Conservation (phyloP, 2,329 filamentous ascomycete genomes). For the Colletotrichum sp. region DNA sequence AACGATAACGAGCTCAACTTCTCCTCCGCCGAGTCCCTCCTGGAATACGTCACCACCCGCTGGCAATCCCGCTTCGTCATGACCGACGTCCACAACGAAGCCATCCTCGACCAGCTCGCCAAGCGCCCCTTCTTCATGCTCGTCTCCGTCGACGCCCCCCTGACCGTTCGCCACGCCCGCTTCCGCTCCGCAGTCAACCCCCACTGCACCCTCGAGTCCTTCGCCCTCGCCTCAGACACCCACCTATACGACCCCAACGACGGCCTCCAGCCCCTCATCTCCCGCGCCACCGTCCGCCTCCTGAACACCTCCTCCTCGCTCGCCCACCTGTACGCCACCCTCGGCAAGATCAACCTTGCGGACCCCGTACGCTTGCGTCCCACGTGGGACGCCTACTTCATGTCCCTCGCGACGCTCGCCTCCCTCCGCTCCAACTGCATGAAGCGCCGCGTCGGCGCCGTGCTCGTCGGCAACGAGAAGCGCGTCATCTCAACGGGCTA, state of each 20-base stretch:
- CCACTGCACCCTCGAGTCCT: slow-evolving; percentile 54
- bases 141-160: slow-evolving; percentile 88
- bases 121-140: slow-evolving; percentile 92
- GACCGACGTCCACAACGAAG: slow-evolving; percentile 78
- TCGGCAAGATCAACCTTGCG: slow-evolving; percentile 77
- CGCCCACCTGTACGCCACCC: slow-evolving; percentile 72
- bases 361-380: slow-evolving; percentile 83
- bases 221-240: slow-evolving; percentile 66
- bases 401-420: slow-evolving; percentile 92
- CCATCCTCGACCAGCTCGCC: slow-evolving; percentile 74
- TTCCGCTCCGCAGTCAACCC: slow-evolving; percentile 58
- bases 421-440: slow-evolving; percentile 95
- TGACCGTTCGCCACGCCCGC: slow-evolving; percentile 82
- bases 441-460: slow-evolving; percentile 95
- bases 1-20: slow-evolving; percentile 49
- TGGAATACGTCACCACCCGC: slow-evolving; percentile 84
- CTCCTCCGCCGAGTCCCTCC: slow-evolving; percentile 66
- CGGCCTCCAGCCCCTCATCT: slow-evolving; percentile 78
- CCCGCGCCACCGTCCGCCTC: slow-evolving; percentile 81
- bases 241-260: slow-evolving; percentile 73
- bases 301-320: slow-evolving; percentile 83
- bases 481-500: slow-evolving; percentile 95
- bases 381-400: slow-evolving; percentile 97
- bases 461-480: slow-evolving; percentile 79
- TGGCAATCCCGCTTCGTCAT: slow-evolving; percentile 89